These are phyloP conservation scores for Chaetomium tenue DNA, from an alignment of 495 filamentous ascomycete species.

Conservation along the genomic window DNA sequence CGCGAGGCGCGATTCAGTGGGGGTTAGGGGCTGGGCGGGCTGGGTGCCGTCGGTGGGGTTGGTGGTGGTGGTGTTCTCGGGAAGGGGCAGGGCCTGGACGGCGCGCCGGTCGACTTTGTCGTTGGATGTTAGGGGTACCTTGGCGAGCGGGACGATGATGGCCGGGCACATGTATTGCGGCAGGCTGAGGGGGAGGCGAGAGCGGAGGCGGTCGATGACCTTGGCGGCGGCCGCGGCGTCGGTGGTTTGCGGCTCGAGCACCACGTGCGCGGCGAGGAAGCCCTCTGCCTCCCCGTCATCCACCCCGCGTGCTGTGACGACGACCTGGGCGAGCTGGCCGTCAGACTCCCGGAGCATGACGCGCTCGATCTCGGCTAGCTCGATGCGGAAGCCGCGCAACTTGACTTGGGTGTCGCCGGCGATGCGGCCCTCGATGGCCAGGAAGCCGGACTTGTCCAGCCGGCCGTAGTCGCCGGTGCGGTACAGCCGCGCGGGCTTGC, in stretches of 20 bases:
- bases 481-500: slow-evolving; percentile 29
- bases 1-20: neutral
- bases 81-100: neutral
- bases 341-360: slow-evolving; percentile 34
- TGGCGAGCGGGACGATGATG: slow-evolving; percentile 23
- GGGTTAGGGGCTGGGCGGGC: neutral
- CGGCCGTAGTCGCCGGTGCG: slow-evolving; percentile 45
- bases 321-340: slow-evolving; percentile 11
- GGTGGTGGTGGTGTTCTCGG: neutral
- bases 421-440: slow-evolving; percentile 45
- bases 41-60: neutral
- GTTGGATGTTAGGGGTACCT: slow-evolving; percentile 25
- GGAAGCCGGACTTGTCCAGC: slow-evolving; percentile 36
- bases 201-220: neutral
- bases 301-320: neutral
- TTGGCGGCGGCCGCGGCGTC: neutral
- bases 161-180: slow-evolving; percentile 30
- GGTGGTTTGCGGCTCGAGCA: neutral
- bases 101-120: slow-evolving; percentile 20
- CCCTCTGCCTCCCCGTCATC: neutral
- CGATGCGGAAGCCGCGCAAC: slow-evolving; percentile 52
- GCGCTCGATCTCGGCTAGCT: slow-evolving; percentile 50
- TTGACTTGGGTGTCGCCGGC: slow-evolving; percentile 52
- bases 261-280: neutral
- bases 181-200: slow-evolving; percentile 11